phyloP scores from a whole-genome alignment of 2,329 filamentous ascomycete genomes.

The Talaromyces funiculosus region DNA sequence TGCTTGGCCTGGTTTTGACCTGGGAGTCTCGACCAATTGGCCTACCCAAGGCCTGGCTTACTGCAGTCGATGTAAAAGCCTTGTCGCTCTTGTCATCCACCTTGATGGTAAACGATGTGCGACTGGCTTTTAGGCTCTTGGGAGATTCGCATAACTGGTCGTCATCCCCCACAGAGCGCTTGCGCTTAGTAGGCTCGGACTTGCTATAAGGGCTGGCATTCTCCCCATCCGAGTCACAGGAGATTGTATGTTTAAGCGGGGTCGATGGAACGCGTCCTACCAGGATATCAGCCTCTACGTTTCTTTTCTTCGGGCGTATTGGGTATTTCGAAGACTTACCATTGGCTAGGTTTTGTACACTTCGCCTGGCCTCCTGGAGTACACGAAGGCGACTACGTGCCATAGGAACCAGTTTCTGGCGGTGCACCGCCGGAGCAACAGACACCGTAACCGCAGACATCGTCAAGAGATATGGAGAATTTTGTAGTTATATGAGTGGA shows the following conservation, averaged over 20 bases:
- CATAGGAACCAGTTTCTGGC: neutral
- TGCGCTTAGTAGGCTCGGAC: conserved; percentile 43
- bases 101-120: conserved; percentile 21
- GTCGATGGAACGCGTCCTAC: neutral
- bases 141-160: conserved; percentile 23
- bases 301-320: neutral
- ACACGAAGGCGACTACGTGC: conserved; percentile 1
- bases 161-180: conserved; percentile 29
- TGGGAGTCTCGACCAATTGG: conserved; percentile 77
- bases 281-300: neutral
- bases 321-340: neutral
- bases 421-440: neutral
- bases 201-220: conserved; percentile 54
- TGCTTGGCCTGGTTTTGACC: conserved; percentile 54
- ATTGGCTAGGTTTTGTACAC: conserved; percentile 1
- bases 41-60: conserved; percentile 53
- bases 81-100: conserved; percentile 17
- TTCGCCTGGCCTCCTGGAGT: conserved; percentile 5
- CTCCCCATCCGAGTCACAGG: conserved; percentile 44
- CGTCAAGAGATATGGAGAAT: neutral
- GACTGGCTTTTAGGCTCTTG: conserved; percentile 50
- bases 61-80: conserved; percentile 35
- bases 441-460: conserved; percentile 11
- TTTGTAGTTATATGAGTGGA: neutral
- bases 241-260: conserved; percentile 27